Evolutionary conservation across 164 flowering plant genomes (phyloP).

Genomic region (Akebia trifoliata): DNA sequence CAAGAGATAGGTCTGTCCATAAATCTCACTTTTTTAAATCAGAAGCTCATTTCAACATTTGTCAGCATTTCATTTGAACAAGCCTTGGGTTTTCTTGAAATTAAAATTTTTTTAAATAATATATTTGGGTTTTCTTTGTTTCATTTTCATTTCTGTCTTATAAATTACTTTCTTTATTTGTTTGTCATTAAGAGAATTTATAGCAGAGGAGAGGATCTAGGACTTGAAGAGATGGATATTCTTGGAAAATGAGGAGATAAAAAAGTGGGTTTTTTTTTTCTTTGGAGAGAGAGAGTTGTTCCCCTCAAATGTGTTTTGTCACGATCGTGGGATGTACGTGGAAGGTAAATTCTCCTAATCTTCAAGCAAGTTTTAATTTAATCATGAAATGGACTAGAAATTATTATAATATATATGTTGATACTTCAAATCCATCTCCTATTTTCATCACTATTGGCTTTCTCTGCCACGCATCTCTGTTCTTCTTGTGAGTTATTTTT

Average conservation of each 20-base stretch:
- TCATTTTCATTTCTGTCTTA: too few relatives aligned
- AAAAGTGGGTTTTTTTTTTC: not conserved
- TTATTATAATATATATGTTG: conserved; percentile 15
- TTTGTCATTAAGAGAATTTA: too few relatives aligned
- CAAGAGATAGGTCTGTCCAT: too few relatives aligned
- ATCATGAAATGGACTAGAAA: conserved; percentile 16
- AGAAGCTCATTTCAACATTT: conserved; percentile 16
- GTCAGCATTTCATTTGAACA: conserved; percentile 22
- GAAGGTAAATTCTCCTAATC: conserved; percentile 39
- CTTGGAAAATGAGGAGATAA: too few relatives aligned
- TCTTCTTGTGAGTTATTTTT: conserved; percentile 19
- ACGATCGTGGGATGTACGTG: conserved; percentile 60
- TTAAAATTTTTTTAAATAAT: too few relatives aligned
- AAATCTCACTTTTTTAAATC: too few relatives aligned
- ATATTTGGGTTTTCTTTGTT: not conserved
- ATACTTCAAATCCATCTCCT: too few relatives aligned
- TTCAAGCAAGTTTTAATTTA: conserved; percentile 13
- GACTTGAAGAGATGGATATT: too few relatives aligned
- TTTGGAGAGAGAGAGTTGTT: conserved; percentile 22
- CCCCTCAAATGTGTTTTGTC: conserved; percentile 38
- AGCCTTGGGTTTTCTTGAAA: conserved; percentile 14
- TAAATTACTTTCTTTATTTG: too few relatives aligned
- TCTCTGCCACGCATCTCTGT: conserved; percentile 18
- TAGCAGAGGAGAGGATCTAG: too few relatives aligned
- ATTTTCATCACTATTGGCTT: conserved; percentile 26